These are phyloP conservation scores for Russula earlei DNA, from an alignment of 768 basidiomycete species.

Conservation along the genomic window DNA sequence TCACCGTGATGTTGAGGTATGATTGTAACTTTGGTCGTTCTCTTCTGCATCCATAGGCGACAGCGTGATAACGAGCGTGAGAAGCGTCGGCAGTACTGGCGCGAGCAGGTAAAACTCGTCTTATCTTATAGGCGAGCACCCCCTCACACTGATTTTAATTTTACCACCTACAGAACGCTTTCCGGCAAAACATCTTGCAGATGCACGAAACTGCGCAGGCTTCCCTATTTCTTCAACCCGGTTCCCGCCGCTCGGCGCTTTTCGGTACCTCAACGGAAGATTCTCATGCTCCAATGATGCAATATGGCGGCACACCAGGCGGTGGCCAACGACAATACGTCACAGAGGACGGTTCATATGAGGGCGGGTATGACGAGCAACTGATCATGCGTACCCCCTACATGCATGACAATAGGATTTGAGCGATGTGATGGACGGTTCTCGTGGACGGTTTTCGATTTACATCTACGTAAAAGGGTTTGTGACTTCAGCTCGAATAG, in stretches of 20 bases:
- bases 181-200: constrained; percentile 71
- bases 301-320: constrained; percentile 33
- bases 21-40: constrained; percentile 53
- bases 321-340: constrained; percentile 44
- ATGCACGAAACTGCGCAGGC: constrained; percentile 68
- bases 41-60: constrained; percentile 64
- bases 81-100: constrained; percentile 83
- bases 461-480: not conserved
- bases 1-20: constrained; percentile 43
- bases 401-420: constrained; percentile 13
- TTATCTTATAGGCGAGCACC: not conserved
- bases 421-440: not conserved
- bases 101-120: constrained; percentile 57
- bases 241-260: constrained; percentile 41
- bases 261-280: constrained; percentile 45
- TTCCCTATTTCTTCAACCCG: constrained; percentile 40
- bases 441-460: not conserved
- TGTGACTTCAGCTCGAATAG: not conserved
- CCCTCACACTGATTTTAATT: not conserved
- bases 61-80: constrained; percentile 69
- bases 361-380: constrained; percentile 38
- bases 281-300: constrained; percentile 43
- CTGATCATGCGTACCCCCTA: constrained; percentile 29
- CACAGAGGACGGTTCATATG: constrained; percentile 33
- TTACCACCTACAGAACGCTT: constrained; percentile 44